Conservation (phyloP, 768 basidiomycete species). For the Tulasnella calospora region DNA sequence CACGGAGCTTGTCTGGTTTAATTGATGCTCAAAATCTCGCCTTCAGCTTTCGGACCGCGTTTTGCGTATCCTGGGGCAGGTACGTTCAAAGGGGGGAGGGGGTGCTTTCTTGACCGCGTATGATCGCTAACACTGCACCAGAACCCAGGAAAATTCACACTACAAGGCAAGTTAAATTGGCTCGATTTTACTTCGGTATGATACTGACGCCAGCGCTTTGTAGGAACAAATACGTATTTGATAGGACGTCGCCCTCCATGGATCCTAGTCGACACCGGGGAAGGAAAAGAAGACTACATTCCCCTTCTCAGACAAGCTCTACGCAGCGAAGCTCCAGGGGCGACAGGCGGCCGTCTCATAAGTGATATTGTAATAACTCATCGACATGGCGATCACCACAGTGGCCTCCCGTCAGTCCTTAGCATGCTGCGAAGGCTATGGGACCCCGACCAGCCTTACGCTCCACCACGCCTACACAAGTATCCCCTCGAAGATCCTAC, state of each 20-base stretch:
- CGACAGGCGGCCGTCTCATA: constrained; percentile 45
- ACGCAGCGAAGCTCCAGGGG: constrained; percentile 30
- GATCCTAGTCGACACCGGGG: constrained; percentile 77
- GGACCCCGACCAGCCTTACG: constrained; percentile 48
- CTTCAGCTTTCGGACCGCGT: constrained; percentile 63
- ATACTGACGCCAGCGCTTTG: background rate
- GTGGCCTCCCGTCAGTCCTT: constrained; percentile 69
- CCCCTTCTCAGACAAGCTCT: constrained; percentile 48
- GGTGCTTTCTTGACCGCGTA: background rate
- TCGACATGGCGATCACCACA: constrained; percentile 81
- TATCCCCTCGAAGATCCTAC: constrained; percentile 40
- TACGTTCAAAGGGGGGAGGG: constrained; percentile 38
- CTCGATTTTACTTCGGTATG: background rate
- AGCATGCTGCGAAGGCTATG: constrained; percentile 50
- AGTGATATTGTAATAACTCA: constrained; percentile 92
- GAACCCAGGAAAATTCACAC: constrained; percentile 86
- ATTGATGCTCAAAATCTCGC: background rate
- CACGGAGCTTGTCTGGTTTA: no score
- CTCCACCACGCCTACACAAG: constrained; percentile 72
- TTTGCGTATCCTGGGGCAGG: constrained; percentile 71
- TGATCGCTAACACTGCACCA: constrained; percentile 35
- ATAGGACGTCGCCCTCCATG: constrained; percentile 65
- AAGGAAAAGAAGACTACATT: constrained; percentile 64
- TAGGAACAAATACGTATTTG: constrained; percentile 89
- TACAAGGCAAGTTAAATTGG: constrained; percentile 55